Evolutionary conservation across 2,329 filamentous ascomycete genomes (phyloP).

Genomic region (Magnaporthales sp.): DNA sequence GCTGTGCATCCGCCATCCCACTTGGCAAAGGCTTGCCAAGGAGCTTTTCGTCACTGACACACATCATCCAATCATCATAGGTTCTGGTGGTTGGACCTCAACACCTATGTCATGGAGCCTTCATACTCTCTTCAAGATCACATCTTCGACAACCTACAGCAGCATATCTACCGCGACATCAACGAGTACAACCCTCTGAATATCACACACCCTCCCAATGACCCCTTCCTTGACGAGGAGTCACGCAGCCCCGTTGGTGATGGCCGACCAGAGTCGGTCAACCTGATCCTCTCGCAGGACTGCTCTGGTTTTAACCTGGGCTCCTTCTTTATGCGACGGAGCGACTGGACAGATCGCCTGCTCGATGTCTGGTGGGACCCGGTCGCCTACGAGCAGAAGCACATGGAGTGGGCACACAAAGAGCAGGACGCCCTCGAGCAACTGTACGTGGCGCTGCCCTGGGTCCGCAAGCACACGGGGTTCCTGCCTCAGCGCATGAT

Average conservation of each 20-base stretch:
- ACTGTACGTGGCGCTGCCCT: constrained; percentile 83
- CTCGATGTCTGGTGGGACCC: constrained; percentile 99
- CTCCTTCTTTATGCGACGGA: constrained; percentile 84
- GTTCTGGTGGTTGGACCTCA: constrained; percentile 99
- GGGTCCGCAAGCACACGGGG: constrained; percentile 79
- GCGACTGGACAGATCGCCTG: constrained; percentile 81
- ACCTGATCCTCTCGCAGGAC: constrained; percentile 85
- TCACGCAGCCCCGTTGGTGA: constrained; percentile 70
- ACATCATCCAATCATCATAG: constrained; percentile 34
- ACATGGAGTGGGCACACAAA: constrained; percentile 99
- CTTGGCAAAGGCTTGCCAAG: background rate
- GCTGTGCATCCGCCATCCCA: background rate
- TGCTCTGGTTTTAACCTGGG: constrained; percentile 94
- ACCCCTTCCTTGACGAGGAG: constrained; percentile 66
- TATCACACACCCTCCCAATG: constrained; percentile 73
- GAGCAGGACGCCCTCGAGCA: constrained; percentile 94
- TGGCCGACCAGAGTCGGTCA: constrained; percentile 67
- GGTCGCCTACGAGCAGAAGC: constrained; percentile 92
- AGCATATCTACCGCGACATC: constrained; percentile 84
- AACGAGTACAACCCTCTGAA: constrained; percentile 94
- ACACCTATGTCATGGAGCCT: constrained; percentile 97
- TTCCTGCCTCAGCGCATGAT: constrained; percentile 88
- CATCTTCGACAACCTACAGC: constrained; percentile 72
- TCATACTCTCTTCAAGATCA: constrained; percentile 82
- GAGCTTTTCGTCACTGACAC: background rate